phyloP scores from a whole-genome alignment of 1,284 basidiomycete species.

The Rugosomyces carneus region DNA sequence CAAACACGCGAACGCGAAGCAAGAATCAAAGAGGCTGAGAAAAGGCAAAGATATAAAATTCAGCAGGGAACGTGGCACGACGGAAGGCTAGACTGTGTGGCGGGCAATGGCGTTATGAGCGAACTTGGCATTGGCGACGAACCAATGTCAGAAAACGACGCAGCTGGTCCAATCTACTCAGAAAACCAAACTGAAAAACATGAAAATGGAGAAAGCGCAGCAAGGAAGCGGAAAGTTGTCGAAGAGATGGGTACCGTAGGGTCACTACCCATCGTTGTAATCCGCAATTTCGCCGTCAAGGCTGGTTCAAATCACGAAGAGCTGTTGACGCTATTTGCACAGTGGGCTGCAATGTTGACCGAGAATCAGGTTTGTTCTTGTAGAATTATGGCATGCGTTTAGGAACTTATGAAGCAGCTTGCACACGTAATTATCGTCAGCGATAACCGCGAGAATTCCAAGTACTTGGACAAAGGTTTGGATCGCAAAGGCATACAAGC shows the following conservation, averaged over 20 bases:
- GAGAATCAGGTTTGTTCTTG: slow-evolving; percentile 61
- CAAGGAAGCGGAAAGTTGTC: slow-evolving; percentile 21
- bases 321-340: slow-evolving; percentile 70
- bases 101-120: slow-evolving; percentile 78
- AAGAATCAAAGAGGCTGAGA: slow-evolving; percentile 29
- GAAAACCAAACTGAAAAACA: slow-evolving; percentile 15
- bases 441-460: slow-evolving; percentile 86
- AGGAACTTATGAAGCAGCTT: slow-evolving; percentile 33
- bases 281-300: slow-evolving; percentile 72
- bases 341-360: slow-evolving; percentile 81
- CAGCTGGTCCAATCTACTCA: slow-evolving; percentile 10
- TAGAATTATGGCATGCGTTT: neutral
- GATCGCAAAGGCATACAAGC: neutral
- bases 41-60: slow-evolving; percentile 38
- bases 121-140: slow-evolving; percentile 82
- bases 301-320: slow-evolving; percentile 64
- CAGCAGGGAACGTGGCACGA: slow-evolving; percentile 70
- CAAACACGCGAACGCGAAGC: slow-evolving; percentile 28
- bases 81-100: slow-evolving; percentile 71
- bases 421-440: slow-evolving; percentile 92
- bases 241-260: slow-evolving; percentile 47
- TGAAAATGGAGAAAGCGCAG: slow-evolving; percentile 20
- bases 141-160: slow-evolving; percentile 33
- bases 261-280: slow-evolving; percentile 78
- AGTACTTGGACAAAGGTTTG: slow-evolving; percentile 73